Percentiles rank a stretch among this genome's conserved stretches.
phyloP scores from a whole-genome alignment of 768 basidiomycete genomes.

The Daedaleopsis sinensis region DNA sequence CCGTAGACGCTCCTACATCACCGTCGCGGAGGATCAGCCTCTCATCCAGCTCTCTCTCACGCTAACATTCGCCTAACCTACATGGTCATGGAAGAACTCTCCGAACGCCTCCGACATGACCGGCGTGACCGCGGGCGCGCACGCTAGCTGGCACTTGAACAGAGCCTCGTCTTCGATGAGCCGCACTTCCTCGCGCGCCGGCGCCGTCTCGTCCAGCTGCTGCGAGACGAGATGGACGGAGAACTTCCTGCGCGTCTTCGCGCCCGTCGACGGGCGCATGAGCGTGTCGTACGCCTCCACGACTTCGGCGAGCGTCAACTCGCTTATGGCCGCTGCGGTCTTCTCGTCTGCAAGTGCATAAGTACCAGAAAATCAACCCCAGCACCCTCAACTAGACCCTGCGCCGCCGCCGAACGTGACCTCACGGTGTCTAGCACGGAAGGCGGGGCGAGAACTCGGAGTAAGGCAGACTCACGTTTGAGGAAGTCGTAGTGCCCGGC shows the following conservation, averaged over 20 bases:
- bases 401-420: no score
- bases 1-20: neutral
- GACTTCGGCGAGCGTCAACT: constrained; percentile 20
- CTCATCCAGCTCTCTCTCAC: no score
- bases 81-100: neutral
- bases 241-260: constrained; percentile 25
- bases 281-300: constrained; percentile 22
- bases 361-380: neutral
- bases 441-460: no score
- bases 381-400: no score
- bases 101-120: constrained; percentile 16
- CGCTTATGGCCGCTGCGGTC: constrained; percentile 20
- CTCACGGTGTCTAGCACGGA: no score
- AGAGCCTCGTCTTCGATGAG: constrained; percentile 1
- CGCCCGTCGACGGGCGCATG: constrained; percentile 19
- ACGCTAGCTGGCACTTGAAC: constrained; percentile 26
- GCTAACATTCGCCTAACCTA: no score
- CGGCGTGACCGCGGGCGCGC: constrained; percentile 25
- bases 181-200: neutral
- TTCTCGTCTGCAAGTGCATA: constrained; percentile 17
- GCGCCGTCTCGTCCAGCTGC: constrained; percentile 11
- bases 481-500: constrained; percentile 29
- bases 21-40: no score
- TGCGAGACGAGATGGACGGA: constrained; percentile 29
- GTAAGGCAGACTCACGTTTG: constrained; percentile 20